Conservation (phyloP, 2,329 filamentous ascomycete genomes). For the Tolypocladium amazonense region DNA sequence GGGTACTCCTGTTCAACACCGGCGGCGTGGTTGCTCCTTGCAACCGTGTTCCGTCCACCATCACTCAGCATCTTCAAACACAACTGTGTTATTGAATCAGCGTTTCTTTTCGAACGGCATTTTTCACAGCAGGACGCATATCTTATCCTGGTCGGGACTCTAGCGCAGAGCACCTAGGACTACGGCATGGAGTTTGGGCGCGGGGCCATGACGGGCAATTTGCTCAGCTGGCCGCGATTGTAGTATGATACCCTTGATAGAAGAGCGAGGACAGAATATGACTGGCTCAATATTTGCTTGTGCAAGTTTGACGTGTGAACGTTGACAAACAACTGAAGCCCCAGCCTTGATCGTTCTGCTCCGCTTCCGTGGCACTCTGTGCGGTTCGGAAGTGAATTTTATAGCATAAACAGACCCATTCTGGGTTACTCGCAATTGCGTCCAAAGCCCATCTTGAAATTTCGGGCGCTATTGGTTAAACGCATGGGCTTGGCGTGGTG, state of each 20-base stretch:
- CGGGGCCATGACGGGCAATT: background rate
- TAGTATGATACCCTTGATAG: slow-evolving; percentile 2
- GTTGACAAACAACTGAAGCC: background rate
- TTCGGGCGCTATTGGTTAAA: no score
- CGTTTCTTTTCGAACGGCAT: background rate
- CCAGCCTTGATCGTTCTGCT: background rate
- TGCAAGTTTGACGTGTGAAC: background rate
- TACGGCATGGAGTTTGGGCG: background rate
- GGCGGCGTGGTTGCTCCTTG: background rate
- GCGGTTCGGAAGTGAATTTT: background rate
- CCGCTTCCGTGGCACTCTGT: background rate
- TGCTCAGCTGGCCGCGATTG: background rate
- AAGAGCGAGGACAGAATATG: background rate
- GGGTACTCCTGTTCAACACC: background rate
- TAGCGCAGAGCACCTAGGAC: background rate
- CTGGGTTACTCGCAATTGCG: background rate
- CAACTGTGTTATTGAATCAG: background rate
- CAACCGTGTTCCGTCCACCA: background rate
- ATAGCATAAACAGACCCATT: background rate
- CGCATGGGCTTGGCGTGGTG: no score
- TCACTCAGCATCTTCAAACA: background rate
- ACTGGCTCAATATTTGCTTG: background rate
- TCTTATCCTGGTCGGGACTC: background rate
- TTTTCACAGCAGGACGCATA: background rate
- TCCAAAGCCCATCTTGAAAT: no score